phyloP scores from a whole-genome alignment of 371 early-diverging fungal genomes.

The Actinomucor elegans region DNA sequence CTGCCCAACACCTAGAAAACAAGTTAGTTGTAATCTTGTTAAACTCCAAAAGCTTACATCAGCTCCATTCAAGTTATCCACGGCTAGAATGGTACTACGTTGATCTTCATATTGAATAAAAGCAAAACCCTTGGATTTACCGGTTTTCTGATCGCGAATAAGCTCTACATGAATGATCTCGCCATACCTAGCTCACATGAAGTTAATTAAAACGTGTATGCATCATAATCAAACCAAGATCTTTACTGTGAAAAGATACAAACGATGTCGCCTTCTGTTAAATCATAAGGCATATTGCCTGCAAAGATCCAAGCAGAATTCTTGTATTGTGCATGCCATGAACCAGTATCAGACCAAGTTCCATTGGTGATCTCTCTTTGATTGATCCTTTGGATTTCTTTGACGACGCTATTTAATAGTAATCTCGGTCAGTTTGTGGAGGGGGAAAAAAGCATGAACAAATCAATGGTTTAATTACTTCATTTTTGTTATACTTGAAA shows the following conservation, averaged over 20 bases:
- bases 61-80: constrained; percentile 92
- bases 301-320: constrained; percentile 89
- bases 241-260: constrained; percentile 89
- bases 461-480: too few relatives aligned
- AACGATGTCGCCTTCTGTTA: constrained; percentile 92
- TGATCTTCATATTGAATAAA: constrained; percentile 95
- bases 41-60: constrained; percentile 42
- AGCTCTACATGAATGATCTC: constrained; percentile 89
- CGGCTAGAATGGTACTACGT: constrained; percentile 86
- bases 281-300: constrained; percentile 83
- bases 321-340: constrained; percentile 92
- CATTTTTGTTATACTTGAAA: too few relatives aligned
- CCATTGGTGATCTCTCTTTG: constrained; percentile 52
- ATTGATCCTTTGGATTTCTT: constrained; percentile 78
- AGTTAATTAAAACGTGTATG: too few relatives aligned
- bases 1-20: constrained; percentile 31
- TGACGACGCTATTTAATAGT: constrained; percentile 67
- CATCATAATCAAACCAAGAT: too few relatives aligned
- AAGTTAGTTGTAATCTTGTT: neutral
- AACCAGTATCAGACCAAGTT: constrained; percentile 49
- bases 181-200: constrained; percentile 84
- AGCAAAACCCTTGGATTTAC: constrained; percentile 87
- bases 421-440: too few relatives aligned
- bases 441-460: too few relatives aligned
- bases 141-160: constrained; percentile 82